Evolutionary conservation across 306 rosid genomes (phyloP).

Genomic region (Cicer chorassanicum): DNA sequence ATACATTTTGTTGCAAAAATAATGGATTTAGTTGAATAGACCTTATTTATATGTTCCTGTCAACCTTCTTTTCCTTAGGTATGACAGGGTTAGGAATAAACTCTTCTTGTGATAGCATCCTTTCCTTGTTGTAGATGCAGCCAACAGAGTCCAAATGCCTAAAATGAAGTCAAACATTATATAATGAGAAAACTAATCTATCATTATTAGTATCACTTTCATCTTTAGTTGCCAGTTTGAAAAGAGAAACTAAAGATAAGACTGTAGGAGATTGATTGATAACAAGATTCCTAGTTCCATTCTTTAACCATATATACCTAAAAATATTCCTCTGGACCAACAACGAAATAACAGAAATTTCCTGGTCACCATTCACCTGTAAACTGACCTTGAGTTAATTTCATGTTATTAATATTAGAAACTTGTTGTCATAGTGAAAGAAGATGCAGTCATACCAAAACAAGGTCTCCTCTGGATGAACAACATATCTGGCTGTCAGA

Average conservation of each 20-base stretch:
- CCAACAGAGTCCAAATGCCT: slow-evolving; percentile 71
- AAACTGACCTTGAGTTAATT: slow-evolving; percentile 41
- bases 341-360: slow-evolving; percentile 65
- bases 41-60: slow-evolving; percentile 8
- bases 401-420: not conserved
- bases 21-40: not conserved
- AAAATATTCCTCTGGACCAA: slow-evolving; percentile 60
- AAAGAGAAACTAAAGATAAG: slow-evolving; percentile 7
- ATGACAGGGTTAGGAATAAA: slow-evolving; percentile 36
- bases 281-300: slow-evolving; percentile 1
- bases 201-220: slow-evolving; percentile 22
- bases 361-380: slow-evolving; percentile 84
- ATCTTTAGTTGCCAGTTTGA: slow-evolving; percentile 6
- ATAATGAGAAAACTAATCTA: slow-evolving; percentile 16
- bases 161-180: slow-evolving; percentile 25
- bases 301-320: slow-evolving; percentile 57
- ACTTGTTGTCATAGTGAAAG: slow-evolving; percentile 14
- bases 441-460: slow-evolving; percentile 61
- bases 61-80: slow-evolving; percentile 83
- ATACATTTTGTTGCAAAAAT: slow-evolving; percentile 13
- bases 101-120: slow-evolving; percentile 55
- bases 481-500: slow-evolving; percentile 64
- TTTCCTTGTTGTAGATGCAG: slow-evolving; percentile 62
- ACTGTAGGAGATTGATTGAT: slow-evolving; percentile 6
- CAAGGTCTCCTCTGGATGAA: slow-evolving; percentile 73